Base-by-base conservation (phyloP, 1,139 yeast species). In the Sugiyamaella grinbergsii region DNA sequence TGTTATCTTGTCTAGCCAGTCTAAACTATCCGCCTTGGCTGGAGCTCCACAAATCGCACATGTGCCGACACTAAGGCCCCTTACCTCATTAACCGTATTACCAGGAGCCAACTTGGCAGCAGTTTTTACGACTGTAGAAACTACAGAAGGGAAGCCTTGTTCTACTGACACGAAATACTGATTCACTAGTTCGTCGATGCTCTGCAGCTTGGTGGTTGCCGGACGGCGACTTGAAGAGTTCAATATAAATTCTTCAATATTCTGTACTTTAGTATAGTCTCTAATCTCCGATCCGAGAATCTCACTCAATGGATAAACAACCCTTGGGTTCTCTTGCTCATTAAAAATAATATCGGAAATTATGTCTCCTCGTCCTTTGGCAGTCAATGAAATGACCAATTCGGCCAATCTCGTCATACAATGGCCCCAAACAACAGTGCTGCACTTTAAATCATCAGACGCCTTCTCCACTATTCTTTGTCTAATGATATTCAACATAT, bases 51-150 rank as follows among this genome's bases (percentile, higher is more conserved):
- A 70, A 5, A 72, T 52, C 2, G 45, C 44, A 43, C 72, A 68
- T 3, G 37, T 40, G 22, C 57, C 61, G 2, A 55, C 55, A 7
- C 43, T 45, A 18, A 77, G 77, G 19, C 34, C 37, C 3, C 50
- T 29, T 8, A 47, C 45, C 11, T 54, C 41, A 18, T 40, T 47
- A 11, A 36, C 48, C 18, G 44, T 40, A 3, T 46, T 10, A 8
- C 45, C 40, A 4, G 51, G 52, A 1, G 80, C 81, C 46, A 93
- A 71, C 66, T 93, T 91, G 47, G 83, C 83, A 8, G 95, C 96
- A 0, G 96, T 91, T 57, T 88, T 83, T 10, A 90, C 91, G 16
- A 93, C 98, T 0, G 98, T 91, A 0, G 97, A 85, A 2, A 94
- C 93, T 3, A 94, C 89, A 47, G 95, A 89, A 0, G 96, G 89